Evolutionary conservation across 139 green algal species (phyloP).

Genomic region (Chlorella sp.): DNA sequence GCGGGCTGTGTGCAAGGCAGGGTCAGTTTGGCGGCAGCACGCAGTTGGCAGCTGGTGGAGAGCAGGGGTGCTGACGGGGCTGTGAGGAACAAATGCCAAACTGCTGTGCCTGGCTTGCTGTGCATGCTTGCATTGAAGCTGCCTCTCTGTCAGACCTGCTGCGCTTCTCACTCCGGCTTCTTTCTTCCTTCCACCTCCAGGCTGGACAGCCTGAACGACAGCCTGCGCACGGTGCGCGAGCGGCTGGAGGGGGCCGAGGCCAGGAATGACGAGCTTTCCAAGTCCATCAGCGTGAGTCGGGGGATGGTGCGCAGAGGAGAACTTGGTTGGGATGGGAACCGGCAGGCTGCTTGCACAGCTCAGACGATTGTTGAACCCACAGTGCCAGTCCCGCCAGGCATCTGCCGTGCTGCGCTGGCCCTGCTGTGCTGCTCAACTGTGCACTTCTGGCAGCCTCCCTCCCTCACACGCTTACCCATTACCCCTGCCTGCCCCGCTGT

Average conservation of each 20-base stretch:
- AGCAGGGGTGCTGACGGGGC: no score
- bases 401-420: background rate
- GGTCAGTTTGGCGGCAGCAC: background rate
- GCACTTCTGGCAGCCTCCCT: background rate
- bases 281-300: constrained; percentile 5
- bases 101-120: background rate
- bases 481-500: background rate
- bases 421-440: background rate
- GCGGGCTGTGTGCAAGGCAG: background rate
- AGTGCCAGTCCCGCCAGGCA: background rate
- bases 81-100: background rate
- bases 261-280: background rate
- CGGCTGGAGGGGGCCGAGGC: background rate
- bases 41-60: no score
- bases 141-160: no score
- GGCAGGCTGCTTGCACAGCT: no score
- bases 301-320: no score
- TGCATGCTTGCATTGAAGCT: background rate
- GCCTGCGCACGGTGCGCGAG: constrained; percentile 1
- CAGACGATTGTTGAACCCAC: background rate
- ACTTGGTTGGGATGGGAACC: background rate
- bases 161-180: no score
- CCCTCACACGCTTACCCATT: background rate
- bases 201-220: constrained; percentile 22
- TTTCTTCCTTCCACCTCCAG: background rate